Evolutionary conservation across 352 stramenopile genomes (phyloP).

Genomic region (Globisporangium rhizosaccharum): DNA sequence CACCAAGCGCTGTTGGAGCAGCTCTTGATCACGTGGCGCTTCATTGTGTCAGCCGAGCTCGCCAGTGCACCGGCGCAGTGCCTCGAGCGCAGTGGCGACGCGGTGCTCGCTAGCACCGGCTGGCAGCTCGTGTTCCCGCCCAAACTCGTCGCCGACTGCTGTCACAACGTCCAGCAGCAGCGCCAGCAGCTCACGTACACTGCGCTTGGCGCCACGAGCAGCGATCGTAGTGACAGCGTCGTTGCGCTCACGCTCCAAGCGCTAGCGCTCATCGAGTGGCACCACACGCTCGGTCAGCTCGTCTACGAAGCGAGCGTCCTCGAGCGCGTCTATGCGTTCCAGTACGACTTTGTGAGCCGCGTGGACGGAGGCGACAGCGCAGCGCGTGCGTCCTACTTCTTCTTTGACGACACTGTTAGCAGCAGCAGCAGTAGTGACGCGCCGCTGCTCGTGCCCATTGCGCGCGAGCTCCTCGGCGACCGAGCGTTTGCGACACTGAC

Average conservation of each 20-base stretch:
- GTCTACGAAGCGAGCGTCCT: slow-evolving; percentile 43
- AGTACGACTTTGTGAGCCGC: slow-evolving; percentile 30
- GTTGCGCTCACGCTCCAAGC: slow-evolving; percentile 13
- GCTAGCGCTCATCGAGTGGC: slow-evolving; percentile 31
- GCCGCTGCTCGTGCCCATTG: not conserved
- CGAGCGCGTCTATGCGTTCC: slow-evolving; percentile 35
- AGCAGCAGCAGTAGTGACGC: too few species aligned
- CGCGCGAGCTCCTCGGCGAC: slow-evolving; percentile 6
- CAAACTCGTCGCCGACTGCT: slow-evolving; percentile 25
- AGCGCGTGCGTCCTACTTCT: slow-evolving; percentile 12
- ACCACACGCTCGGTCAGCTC: slow-evolving; percentile 20
- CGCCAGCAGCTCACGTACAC: not conserved
- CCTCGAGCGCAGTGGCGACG: slow-evolving; percentile 23
- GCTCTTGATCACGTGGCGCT: slow-evolving; percentile 37
- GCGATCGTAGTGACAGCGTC: not conserved
- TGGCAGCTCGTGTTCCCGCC: slow-evolving; percentile 32
- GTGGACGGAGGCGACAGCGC: slow-evolving; percentile 18
- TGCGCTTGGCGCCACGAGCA: not conserved
- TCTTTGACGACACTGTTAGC: slow-evolving; percentile 15
- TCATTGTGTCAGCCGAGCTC: slow-evolving; percentile 34
- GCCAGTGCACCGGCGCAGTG: slow-evolving; percentile 16
- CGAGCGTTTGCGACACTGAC: slow-evolving; percentile 2
- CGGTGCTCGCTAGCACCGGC: slow-evolving; percentile 22
- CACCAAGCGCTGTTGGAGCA: slow-evolving; percentile 39
- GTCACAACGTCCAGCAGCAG: slow-evolving; percentile 8